phyloP scores from a whole-genome alignment of 306 rosid species.

The Lupinus albus region DNA sequence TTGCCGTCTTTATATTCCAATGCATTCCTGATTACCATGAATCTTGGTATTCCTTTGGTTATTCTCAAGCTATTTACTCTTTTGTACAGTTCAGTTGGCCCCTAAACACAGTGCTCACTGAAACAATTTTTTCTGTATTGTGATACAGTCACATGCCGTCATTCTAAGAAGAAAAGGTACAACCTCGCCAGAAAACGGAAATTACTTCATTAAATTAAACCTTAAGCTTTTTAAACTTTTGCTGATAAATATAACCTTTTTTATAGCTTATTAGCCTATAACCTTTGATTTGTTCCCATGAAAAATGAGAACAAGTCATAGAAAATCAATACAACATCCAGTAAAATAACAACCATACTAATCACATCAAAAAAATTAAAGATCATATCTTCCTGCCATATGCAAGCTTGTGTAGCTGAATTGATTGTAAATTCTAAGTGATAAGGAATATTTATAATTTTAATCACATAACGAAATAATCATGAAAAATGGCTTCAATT shows the following conservation, averaged over 20 bases:
- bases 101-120: background rate
- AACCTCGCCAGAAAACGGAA: background rate
- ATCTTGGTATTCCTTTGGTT: background rate
- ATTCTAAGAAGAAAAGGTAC: background rate
- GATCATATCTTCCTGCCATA: slow-evolving; percentile 8
- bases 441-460: background rate
- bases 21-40: background rate
- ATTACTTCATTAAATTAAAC: background rate
- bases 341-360: background rate
- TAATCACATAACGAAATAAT: background rate
- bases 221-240: background rate
- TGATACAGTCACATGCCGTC: slow-evolving; percentile 1
- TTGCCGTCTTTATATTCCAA: background rate
- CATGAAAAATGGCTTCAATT: background rate
- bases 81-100: background rate
- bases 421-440: background rate
- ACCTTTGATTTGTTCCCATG: background rate
- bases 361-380: background rate
- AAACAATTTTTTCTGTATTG: background rate
- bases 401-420: background rate
- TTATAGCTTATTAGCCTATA: no score
- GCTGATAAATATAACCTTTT: background rate
- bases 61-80: background rate
- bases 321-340: background rate
- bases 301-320: background rate